Percentiles rank a stretch among this genome's conserved stretches.
Evolutionary conservation across 2,329 filamentous ascomycete species (phyloP).

Genomic region (Diaporthe amygdali): DNA sequence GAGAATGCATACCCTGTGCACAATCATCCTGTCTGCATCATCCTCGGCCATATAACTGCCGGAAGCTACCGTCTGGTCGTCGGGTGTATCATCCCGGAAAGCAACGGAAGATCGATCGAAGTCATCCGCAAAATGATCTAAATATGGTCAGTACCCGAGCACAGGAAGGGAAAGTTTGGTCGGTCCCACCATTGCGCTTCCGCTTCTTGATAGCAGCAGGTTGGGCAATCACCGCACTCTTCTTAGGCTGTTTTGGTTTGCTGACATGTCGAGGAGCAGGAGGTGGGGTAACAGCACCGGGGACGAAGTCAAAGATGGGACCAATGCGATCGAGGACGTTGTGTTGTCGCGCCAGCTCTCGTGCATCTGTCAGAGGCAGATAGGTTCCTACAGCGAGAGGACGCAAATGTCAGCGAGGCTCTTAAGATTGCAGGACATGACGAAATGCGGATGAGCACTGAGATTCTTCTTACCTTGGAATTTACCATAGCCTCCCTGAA

Average conservation of each 20-base stretch:
- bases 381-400: constrained; percentile 74
- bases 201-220: constrained; percentile 17
- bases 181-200: constrained; percentile 15
- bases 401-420: constrained; percentile 22
- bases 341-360: constrained; percentile 84
- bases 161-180: constrained; percentile 9
- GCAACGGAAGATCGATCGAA: constrained; percentile 54
- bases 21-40: constrained; percentile 72
- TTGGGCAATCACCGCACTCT: constrained; percentile 50
- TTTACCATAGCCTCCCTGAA: constrained; percentile 97
- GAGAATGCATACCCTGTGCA: constrained; percentile 19
- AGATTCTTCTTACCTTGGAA: constrained; percentile 74
- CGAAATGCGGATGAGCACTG: background rate
- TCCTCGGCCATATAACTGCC: constrained; percentile 87
- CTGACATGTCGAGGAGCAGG: constrained; percentile 92
- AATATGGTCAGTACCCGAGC: constrained; percentile 31
- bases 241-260: constrained; percentile 80
- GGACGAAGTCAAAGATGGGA: constrained; percentile 87
- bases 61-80: constrained; percentile 82
- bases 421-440: background rate
- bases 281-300: constrained; percentile 86
- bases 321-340: constrained; percentile 82
- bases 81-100: constrained; percentile 72
- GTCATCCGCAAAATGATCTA: constrained; percentile 58
- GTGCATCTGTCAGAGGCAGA: constrained; percentile 86